Evolutionary conservation across 1,139 yeast genomes (phyloP).

Genomic region (Nakaseomyces nivariensis): DNA sequence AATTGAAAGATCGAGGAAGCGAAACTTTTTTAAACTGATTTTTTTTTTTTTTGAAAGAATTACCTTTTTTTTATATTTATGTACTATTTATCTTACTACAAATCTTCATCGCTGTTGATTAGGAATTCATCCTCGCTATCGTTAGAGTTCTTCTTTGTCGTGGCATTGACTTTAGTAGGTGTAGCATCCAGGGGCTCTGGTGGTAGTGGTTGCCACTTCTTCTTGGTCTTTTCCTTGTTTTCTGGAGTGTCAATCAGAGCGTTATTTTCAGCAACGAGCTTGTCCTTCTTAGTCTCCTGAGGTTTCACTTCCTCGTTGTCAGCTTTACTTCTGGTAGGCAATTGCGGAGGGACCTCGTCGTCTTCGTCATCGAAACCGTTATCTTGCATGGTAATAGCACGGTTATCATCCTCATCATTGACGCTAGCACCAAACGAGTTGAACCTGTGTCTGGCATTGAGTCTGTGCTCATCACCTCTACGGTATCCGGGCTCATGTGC

Average conservation of each 20-base stretch:
- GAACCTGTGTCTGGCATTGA: constrained; percentile 27
- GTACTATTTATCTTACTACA: constrained; percentile 6
- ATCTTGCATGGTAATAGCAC: constrained; percentile 43
- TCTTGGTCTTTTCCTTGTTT: constrained; percentile 10
- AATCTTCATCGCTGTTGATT: constrained; percentile 26
- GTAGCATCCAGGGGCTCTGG: constrained; percentile 21
- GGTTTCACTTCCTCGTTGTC: constrained; percentile 8
- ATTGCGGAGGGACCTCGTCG: constrained; percentile 36
- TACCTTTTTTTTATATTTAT: not conserved
- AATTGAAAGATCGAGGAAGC: not conserved
- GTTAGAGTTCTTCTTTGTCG: constrained; percentile 8
- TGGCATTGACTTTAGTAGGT: constrained; percentile 19
- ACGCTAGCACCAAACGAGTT: constrained; percentile 28
- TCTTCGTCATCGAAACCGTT: constrained; percentile 33
- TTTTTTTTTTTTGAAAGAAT: not conserved
- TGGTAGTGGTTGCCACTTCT: constrained; percentile 22
- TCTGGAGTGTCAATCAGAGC: constrained; percentile 28
- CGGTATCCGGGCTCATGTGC: constrained; percentile 6
- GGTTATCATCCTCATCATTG: constrained; percentile 44
- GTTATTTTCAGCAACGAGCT: constrained; percentile 21
- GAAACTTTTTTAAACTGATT: not conserved
- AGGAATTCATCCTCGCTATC: constrained; percentile 24
- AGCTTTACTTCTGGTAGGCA: constrained; percentile 23
- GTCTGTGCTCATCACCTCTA: constrained; percentile 12
- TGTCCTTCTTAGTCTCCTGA: constrained; percentile 11